A percentile compares a stretch with the other conserved stretches of the same genome.
phyloP scores from a whole-genome alignment of 441 rosid genomes.

The Cnidoscolus chayamansa region DNA sequence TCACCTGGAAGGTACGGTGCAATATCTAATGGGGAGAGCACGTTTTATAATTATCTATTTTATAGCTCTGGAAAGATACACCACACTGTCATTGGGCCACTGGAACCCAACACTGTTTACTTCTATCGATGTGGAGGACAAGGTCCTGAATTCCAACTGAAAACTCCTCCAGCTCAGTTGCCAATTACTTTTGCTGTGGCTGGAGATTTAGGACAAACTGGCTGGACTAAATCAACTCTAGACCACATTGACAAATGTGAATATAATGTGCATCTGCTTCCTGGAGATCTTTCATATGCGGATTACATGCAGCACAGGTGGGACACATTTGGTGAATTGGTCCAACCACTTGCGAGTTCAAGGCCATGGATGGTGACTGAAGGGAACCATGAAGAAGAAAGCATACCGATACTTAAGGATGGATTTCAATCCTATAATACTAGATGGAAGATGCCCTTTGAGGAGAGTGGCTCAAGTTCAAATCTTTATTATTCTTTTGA shows the following conservation, averaged over 20 bases:
- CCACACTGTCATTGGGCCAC: slow-evolving; percentile 75
- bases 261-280: slow-evolving; percentile 77
- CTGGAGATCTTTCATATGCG: slow-evolving; percentile 93
- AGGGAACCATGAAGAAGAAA: slow-evolving; percentile 91
- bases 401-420: slow-evolving; percentile 57
- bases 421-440: slow-evolving; percentile 73
- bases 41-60: slow-evolving; percentile 63
- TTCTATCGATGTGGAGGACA: slow-evolving; percentile 77
- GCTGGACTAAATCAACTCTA: slow-evolving; percentile 91
- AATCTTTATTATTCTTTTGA: slow-evolving; percentile 95
- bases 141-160: slow-evolving; percentile 80
- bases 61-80: slow-evolving; percentile 92
- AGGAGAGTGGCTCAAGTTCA: slow-evolving; percentile 85
- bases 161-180: slow-evolving; percentile 72
- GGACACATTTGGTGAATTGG: slow-evolving; percentile 89
- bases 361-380: slow-evolving; percentile 99
- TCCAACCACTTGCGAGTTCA: slow-evolving; percentile 89
- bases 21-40: slow-evolving; percentile 65
- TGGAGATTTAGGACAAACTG: slow-evolving; percentile 95
- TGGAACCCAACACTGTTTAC: slow-evolving; percentile 57
- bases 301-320: slow-evolving; percentile 79
- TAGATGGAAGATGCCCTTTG: slow-evolving; percentile 94
- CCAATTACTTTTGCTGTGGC: slow-evolving; percentile 85
- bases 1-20: slow-evolving; percentile 54
- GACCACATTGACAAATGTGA: slow-evolving; percentile 75